Percentiles rank a stretch among this genome's conserved stretches.
Evolutionary conservation across 106 monocot genomes (phyloP).

Genomic region (Gastrodia elata): DNA sequence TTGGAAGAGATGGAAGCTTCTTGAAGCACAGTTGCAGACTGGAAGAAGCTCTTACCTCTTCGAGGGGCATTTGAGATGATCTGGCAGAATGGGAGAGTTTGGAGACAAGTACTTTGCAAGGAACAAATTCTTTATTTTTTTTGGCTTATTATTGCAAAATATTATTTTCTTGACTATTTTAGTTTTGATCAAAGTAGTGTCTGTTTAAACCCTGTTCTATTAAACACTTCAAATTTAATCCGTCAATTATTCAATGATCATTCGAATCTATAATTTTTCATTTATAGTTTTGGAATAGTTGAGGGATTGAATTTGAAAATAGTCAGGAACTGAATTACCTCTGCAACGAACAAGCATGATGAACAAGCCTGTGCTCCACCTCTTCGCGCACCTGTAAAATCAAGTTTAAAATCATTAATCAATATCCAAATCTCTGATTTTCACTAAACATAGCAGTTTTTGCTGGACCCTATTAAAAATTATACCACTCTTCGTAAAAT

Average conservation of each 20-base stretch:
- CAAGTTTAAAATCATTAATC: too few relatives aligned
- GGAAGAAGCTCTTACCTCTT: slow-evolving; percentile 6
- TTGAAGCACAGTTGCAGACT: slow-evolving; percentile 21
- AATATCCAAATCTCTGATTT: neutral
- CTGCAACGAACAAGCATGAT: neutral
- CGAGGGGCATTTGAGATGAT: slow-evolving; percentile 13
- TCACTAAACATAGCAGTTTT: neutral
- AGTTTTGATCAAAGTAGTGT: neutral
- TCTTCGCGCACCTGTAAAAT: slow-evolving; percentile 2
- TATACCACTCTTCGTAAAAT: slow-evolving; percentile 5
- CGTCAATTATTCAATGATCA: neutral
- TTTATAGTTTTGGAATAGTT: neutral
- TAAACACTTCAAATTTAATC: neutral
- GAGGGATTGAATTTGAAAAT: neutral
- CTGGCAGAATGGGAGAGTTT: neutral
- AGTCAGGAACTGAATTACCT: neutral
- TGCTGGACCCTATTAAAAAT: neutral
- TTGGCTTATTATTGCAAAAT: too few relatives aligned
- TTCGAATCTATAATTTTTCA: neutral
- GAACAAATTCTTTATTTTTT: too few relatives aligned
- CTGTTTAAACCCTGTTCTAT: neutral
- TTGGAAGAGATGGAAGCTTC: slow-evolving; percentile 15
- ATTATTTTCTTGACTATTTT: too few relatives aligned
- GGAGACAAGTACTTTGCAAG: too few relatives aligned
- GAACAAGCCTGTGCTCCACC: slow-evolving; percentile 2